Conservation (phyloP, 1,139 yeast genomes). For the Ashbya aceris region DNA sequence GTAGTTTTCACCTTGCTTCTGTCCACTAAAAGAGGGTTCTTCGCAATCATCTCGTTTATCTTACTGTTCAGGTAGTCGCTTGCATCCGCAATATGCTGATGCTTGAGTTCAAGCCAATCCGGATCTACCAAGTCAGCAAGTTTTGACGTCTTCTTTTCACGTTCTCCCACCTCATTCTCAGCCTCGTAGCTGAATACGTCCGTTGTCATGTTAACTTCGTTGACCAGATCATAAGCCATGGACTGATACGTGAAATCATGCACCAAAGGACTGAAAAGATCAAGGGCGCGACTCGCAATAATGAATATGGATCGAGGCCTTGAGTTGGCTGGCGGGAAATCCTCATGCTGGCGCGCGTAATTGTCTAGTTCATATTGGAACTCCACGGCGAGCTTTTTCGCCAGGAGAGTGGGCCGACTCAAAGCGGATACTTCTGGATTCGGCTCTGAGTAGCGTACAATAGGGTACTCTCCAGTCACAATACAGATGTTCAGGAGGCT, state of each 20-base stretch:
- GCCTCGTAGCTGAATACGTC: constrained; percentile 49
- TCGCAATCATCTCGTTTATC: constrained; percentile 57
- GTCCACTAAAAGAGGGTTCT: constrained; percentile 64
- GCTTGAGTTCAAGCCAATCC: constrained; percentile 68
- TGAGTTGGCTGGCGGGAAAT: constrained; percentile 48
- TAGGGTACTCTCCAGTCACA: constrained; percentile 80
- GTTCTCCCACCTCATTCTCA: constrained; percentile 52
- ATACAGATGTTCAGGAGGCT: constrained; percentile 62
- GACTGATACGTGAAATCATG: constrained; percentile 95
- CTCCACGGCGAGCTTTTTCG: constrained; percentile 63
- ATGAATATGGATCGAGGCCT: constrained; percentile 67
- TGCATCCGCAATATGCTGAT: constrained; percentile 69
- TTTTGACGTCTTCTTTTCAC: constrained; percentile 37
- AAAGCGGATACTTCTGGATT: constrained; percentile 37
- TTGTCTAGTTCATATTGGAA: constrained; percentile 66
- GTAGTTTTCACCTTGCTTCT: constrained; percentile 51
- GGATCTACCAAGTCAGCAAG: constrained; percentile 54
- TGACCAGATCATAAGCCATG: constrained; percentile 63
- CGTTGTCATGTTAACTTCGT: constrained; percentile 38
- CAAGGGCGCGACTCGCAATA: constrained; percentile 76
- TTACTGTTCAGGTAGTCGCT: constrained; percentile 53
- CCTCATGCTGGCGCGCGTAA: constrained; percentile 59
- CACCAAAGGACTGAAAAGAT: constrained; percentile 70
- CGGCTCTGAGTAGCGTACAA: constrained; percentile 56
- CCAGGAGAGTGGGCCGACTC: constrained; percentile 50